Percentiles rank a stretch among this genome's conserved stretches.
phyloP scores from a whole-genome alignment of 495 filamentous ascomycete species.

The Xylaria scruposa region DNA sequence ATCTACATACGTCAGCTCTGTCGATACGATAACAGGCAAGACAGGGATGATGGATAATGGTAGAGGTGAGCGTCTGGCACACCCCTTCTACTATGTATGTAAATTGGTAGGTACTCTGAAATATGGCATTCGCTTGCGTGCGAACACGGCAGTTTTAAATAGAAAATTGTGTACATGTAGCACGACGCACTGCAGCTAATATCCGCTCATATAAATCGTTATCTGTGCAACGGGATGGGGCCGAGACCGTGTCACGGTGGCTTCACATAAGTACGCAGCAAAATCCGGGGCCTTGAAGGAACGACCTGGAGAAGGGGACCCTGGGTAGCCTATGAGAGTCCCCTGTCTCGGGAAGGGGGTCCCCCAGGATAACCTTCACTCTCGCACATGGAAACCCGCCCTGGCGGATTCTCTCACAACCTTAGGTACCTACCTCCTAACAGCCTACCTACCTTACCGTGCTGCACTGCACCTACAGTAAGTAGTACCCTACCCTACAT shows the following conservation, averaged over 20 bases:
- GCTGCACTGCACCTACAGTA: too few species aligned
- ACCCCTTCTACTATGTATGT: neutral
- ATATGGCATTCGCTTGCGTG: neutral
- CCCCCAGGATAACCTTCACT: slow-evolving; percentile 4
- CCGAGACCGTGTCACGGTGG: slow-evolving; percentile 13
- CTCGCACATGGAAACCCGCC: slow-evolving; percentile 13
- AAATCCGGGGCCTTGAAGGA: neutral
- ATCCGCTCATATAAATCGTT: neutral
- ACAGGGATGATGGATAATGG: neutral
- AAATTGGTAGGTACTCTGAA: neutral
- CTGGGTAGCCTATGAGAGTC: neutral
- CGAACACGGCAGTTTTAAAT: neutral
- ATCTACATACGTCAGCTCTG: neutral
- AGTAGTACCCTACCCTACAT: too few species aligned
- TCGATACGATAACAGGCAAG: too few species aligned
- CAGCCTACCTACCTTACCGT: too few species aligned
- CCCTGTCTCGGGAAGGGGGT: slow-evolving; percentile 12
- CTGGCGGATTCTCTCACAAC: neutral
- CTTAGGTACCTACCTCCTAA: too few species aligned
- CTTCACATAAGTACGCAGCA: neutral
- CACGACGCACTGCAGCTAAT: neutral
- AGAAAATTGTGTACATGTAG: neutral
- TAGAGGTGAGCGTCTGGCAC: neutral
- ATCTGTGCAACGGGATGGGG: slow-evolving; percentile 16
- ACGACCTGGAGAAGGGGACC: neutral